A percentile compares a stretch with the other conserved stretches of the same genome.
Evolutionary conservation across 345 rosid genomes (phyloP).

Genomic region (Salix purpurea): DNA sequence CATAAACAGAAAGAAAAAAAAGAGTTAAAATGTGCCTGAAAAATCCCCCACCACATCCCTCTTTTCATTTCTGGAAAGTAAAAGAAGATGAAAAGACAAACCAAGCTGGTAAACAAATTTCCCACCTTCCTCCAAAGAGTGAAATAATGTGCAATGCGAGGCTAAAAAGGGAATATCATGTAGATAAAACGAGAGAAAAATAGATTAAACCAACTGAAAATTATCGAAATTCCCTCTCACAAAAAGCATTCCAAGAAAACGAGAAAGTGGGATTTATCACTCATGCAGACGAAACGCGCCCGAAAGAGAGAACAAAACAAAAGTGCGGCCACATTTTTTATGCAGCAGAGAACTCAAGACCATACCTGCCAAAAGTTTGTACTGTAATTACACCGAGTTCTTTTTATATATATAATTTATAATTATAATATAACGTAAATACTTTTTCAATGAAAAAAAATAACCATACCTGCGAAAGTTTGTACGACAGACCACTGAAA

Average conservation of each 20-base stretch:
- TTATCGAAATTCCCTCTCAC: background rate
- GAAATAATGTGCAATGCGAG: background rate
- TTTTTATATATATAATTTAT: no score
- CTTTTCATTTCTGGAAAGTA: background rate
- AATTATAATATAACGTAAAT: no score
- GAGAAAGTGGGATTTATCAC: background rate
- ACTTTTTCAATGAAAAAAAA: no score
- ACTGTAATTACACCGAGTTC: no score
- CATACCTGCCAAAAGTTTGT: background rate
- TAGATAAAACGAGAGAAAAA: background rate
- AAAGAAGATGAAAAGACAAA: slow-evolving; percentile 7
- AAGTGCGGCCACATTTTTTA: background rate
- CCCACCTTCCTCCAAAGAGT: background rate
- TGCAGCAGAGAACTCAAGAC: background rate
- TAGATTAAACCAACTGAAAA: background rate
- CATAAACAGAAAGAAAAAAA: background rate
- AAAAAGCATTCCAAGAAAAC: background rate
- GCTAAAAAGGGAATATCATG: background rate
- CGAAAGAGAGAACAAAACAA: background rate
- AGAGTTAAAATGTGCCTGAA: background rate
- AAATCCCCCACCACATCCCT: background rate
- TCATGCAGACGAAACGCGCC: background rate
- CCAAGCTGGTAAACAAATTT: background rate
- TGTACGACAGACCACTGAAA: no score
- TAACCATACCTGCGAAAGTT: no score